Base-by-base conservation (phyloP, 1,284 basidiomycete species). In the Paramarasmius palmivorus region DNA sequence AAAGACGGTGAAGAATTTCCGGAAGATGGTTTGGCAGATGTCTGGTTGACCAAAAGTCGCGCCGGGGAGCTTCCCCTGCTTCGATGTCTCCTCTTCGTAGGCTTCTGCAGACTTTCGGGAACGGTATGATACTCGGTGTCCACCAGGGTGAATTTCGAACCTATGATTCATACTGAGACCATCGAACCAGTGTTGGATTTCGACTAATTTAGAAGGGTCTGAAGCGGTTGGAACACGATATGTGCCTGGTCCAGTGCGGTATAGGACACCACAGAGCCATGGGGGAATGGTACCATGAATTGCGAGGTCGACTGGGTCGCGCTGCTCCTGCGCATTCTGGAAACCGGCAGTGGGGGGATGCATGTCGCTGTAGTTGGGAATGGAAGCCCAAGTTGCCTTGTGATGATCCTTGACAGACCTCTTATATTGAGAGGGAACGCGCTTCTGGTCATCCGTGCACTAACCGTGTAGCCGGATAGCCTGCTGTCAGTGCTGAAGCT, bases 181-280 rank as follows among this genome's bases (percentile, higher is more conserved):
- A 48, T 66, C 65, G 52, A 66, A 65, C 64, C 63, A 65, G 52
- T 66, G 65, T 17, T 58, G 55, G 23, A 64, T 53, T 12, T 63
- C 52, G 34, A 62, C 51, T 3, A 40, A 25, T 20, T 57, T 54
- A 26, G 53, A 50, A n/a, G 56, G 40, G 38, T 55, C 50, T 12
- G 22, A 26, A 9, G 53, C 44, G 14, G 58, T 53, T 10, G 63
- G 60, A n/a, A 65, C 48, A 35, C 55, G 46, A 40, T 52, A 60
- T 2, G 63, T 65, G 12, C 65, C 65, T 0, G 65, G 65, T 4
- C 65, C 64, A 15, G 63, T 66, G 25, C 65, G 61, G 44, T 65
- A 66, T 19, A 66, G 59, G 6, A 55, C 50, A n/a, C 65, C 65
- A 32, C 41, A 53, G 9, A 63, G 56, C 64, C 64, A 66, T 4